These are phyloP conservation scores for Lentinus tigrinus DNA, from an alignment of 768 basidiomycete genomes.

Conservation along the genomic window DNA sequence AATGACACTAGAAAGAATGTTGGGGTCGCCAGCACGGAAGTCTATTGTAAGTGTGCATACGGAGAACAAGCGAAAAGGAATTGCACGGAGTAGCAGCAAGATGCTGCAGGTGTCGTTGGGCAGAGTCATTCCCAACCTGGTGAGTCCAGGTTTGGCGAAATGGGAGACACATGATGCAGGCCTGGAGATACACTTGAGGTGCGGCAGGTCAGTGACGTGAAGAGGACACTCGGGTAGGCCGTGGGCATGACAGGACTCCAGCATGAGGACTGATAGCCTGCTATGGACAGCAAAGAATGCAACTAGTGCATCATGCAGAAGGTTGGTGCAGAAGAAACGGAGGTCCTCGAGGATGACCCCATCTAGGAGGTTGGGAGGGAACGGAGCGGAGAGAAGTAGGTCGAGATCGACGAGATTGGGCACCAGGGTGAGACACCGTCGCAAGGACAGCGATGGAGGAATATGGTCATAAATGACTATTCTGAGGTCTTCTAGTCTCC, in stretches of 20 bases:
- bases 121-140: not conserved
- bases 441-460: too few species aligned
- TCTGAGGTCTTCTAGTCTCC: too few species aligned
- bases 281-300: not conserved
- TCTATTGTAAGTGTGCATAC: not conserved
- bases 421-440: too few species aligned
- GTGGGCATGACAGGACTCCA: not conserved
- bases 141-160: not conserved
- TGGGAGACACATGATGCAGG: not conserved
- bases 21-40: not conserved
- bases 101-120: not conserved
- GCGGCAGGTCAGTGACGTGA: not conserved
- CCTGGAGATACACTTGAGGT: not conserved
- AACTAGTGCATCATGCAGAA: not conserved
- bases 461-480: too few species aligned
- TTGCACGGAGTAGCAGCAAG: not conserved
- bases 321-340: not conserved
- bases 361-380: not conserved
- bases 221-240: not conserved
- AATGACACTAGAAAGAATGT: not conserved
- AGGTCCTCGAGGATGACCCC: not conserved
- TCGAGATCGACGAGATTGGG: not conserved
- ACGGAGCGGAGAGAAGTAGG: not conserved
- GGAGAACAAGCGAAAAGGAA: not conserved
- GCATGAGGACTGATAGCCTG: not conserved